These are phyloP conservation scores for Fusarium compactum DNA, from an alignment of 2,329 filamentous ascomycete species.

Conservation along the genomic window DNA sequence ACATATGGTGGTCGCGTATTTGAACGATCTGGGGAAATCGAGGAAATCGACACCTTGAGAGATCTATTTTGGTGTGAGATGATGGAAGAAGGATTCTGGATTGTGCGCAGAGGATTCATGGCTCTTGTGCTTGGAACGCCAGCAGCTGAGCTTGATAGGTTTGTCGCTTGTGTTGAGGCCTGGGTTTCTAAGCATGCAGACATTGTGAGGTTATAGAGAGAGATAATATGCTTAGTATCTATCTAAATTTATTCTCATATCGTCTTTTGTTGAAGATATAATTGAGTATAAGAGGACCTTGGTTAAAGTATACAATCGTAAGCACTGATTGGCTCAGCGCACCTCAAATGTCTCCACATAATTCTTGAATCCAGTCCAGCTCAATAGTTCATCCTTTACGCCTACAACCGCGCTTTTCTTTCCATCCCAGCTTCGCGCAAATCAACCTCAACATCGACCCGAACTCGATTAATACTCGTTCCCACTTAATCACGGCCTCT, in stretches of 20 bases:
- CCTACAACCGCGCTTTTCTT: constrained; percentile 38
- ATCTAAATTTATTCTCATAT: not conserved
- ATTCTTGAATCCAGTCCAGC: constrained; percentile 13
- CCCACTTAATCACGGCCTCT: not conserved
- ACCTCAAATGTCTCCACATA: constrained; percentile 13
- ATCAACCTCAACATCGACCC: constrained; percentile 22
- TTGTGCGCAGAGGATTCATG: constrained; percentile 56
- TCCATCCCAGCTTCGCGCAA: constrained; percentile 28
- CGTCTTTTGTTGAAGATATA: not conserved
- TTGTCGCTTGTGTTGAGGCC: constrained; percentile 52
- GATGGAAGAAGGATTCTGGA: constrained; percentile 59
- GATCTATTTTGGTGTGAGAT: constrained; percentile 62
- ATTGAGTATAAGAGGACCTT: not conserved
- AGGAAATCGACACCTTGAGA: constrained; percentile 51
- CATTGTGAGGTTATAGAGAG: constrained; percentile 22
- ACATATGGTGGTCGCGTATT: constrained; percentile 47
- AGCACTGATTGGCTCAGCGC: constrained; percentile 35
- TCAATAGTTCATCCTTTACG: not conserved
- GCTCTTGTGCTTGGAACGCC: constrained; percentile 56
- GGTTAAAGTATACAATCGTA: not conserved
- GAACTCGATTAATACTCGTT: not conserved
- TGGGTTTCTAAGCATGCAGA: constrained; percentile 51
- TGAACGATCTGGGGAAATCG: constrained; percentile 46
- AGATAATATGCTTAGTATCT: not conserved
- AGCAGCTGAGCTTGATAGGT: constrained; percentile 55